Conservation (phyloP, 495 filamentous ascomycete species). For the Neurospora sp. region DNA sequence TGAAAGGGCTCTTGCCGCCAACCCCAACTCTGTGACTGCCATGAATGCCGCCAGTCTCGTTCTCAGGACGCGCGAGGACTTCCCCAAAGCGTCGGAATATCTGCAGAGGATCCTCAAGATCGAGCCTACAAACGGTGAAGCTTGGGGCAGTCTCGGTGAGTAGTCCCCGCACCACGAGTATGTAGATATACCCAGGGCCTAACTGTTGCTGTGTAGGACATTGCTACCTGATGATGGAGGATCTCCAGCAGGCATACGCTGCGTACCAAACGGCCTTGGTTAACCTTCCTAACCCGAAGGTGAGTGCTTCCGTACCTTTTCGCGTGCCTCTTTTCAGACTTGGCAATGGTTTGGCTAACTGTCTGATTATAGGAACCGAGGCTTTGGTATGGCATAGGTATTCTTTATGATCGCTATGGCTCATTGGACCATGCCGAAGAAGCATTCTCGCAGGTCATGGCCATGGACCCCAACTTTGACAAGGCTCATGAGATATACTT, state of each 20-base stretch:
- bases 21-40: constrained; percentile 79
- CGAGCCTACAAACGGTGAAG: constrained; percentile 81
- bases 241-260: constrained; percentile 93
- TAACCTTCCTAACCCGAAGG: constrained; percentile 90
- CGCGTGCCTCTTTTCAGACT: background rate
- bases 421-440: constrained; percentile 97
- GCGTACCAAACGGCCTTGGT: constrained; percentile 95
- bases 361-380: constrained; percentile 75
- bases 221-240: constrained; percentile 99
- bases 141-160: constrained; percentile 88
- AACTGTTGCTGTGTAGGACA: constrained; percentile 48
- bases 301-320: constrained; percentile 26
- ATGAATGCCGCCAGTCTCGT: constrained; percentile 94
- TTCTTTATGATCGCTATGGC: constrained; percentile 93
- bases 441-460: constrained; percentile 97
- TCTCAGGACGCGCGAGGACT: constrained; percentile 82
- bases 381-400: constrained; percentile 98
- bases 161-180: background rate
- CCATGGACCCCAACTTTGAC: constrained; percentile 95
- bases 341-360: background rate
- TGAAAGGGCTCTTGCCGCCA: constrained; percentile 77
- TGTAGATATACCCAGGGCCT: background rate
- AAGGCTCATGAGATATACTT: constrained; percentile 99
- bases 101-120: constrained; percentile 85
- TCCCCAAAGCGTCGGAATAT: constrained; percentile 88